Conservation (phyloP, 257 asterid genomes). For the Gentiana macrophylla region DNA sequence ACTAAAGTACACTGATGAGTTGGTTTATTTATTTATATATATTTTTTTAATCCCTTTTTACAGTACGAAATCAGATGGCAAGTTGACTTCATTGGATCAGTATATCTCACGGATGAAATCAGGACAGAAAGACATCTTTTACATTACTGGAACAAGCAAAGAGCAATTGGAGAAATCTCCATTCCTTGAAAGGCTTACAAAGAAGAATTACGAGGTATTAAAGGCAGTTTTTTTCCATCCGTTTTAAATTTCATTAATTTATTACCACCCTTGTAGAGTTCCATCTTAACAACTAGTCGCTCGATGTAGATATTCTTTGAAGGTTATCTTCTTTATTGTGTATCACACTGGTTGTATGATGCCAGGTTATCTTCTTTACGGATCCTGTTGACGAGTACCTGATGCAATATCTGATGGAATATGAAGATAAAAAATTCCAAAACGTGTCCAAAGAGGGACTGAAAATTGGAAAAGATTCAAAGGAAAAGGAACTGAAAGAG, state of each 20-base stretch:
- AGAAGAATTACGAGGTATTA: constrained; percentile 82
- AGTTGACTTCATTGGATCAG: constrained; percentile 79
- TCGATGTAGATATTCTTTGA: no score
- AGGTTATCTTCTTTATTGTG: background rate
- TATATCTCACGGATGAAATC: constrained; percentile 92
- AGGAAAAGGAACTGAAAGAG: constrained; percentile 78
- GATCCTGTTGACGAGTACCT: constrained; percentile 92
- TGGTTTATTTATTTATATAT: no score
- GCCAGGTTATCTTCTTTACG: constrained; percentile 75
- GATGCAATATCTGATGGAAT: constrained; percentile 94
- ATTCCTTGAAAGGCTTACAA: constrained; percentile 79
- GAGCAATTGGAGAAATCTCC: constrained; percentile 96
- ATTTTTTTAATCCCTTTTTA: constrained; percentile 3
- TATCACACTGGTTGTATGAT: constrained; percentile 1
- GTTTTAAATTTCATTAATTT: background rate
- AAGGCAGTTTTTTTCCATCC: background rate
- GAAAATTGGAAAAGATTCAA: constrained; percentile 71
- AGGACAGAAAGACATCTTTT: constrained; percentile 93
- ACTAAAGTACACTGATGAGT: no score
- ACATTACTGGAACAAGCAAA: constrained; percentile 86
- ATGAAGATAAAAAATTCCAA: constrained; percentile 85
- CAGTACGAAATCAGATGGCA: constrained; percentile 91
- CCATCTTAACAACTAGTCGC: no score
- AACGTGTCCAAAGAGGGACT: constrained; percentile 91
- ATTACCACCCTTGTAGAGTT: background rate